Base-by-base conservation (phyloP, 768 basidiomycete genomes). In the Suillus bovinus region DNA sequence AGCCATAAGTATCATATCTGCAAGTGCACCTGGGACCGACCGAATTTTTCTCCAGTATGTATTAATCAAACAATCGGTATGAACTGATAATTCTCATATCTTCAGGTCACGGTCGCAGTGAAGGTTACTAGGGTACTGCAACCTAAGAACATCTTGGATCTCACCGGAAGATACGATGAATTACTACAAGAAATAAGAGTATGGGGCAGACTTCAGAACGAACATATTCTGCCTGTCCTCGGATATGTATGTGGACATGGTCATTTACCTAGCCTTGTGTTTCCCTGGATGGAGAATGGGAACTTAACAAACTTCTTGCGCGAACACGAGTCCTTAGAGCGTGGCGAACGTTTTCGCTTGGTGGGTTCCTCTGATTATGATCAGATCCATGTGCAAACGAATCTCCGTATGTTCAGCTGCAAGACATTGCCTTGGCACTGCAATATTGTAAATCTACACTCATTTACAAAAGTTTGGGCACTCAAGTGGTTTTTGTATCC, bases 221-320 rank as follows among this genome's bases (percentile, higher is more conserved):
- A 49, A 16, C 74, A 78, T 55, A 56, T 77, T 9, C 65, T 78
- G 22, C 72, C 72, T 5, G 54, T 77, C 2, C 69, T 68, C 31
- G 76, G 77, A 10, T 60, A 68, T 3, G 68, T 71, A 29, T 63
- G 56, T 27, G 71, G 64, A 27, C 77, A 72, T 42, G 76, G 76
- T 29, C 69, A 64, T 5, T 63, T 72, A 41, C 60, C 63, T 14
- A 71, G 73, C 44, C 69, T 73, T 65, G 71, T 77, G 42, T 76
- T 69, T 61, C 75, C 75, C 3, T 76, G 76, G 75, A 63, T 70
- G 50, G 14, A n/a, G n/a, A 70, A 71, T 22, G 74, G 72, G 24
- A 70, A 65, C 39, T 58, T 76, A 13, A 59, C 61, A 7, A 17
- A 20, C 17, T 74, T 74, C 16, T 49, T 49, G 47, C 24, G 24